Evolutionary conservation across 306 rosid species (phyloP).

Genomic region (Cucurbita ficifolia): DNA sequence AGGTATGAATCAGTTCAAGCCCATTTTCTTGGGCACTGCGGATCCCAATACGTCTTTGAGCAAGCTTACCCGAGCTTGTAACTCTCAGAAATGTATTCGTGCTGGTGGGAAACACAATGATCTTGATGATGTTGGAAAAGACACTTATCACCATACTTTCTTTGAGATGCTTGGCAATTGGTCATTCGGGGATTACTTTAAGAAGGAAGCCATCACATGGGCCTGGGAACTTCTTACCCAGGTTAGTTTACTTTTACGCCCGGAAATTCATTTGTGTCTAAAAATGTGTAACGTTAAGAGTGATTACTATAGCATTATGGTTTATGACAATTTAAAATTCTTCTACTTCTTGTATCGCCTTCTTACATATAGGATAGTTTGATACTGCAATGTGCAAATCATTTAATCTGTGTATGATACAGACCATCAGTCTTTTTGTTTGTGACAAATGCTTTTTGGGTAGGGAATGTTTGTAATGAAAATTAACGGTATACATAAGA

Average conservation of each 20-base stretch:
- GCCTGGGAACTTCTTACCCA: conserved; percentile 86
- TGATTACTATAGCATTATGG: background rate
- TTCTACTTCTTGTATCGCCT: background rate
- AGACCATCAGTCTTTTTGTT: background rate
- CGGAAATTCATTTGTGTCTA: background rate
- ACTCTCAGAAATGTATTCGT: conserved; percentile 88
- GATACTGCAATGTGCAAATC: background rate
- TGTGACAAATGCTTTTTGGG: background rate
- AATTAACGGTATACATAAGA: background rate
- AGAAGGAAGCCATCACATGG: conserved; percentile 76
- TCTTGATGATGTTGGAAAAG: conserved; percentile 95
- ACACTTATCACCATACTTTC: conserved; percentile 95
- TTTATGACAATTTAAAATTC: background rate
- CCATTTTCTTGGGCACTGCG: conserved; percentile 76
- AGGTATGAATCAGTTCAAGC: conserved; percentile 98
- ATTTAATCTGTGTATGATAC: background rate
- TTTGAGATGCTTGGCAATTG: conserved; percentile 98
- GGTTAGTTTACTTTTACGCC: conserved; percentile 22
- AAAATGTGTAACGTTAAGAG: background rate
- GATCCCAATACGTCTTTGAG: conserved; percentile 73
- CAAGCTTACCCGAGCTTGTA: conserved; percentile 79
- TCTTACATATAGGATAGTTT: background rate
- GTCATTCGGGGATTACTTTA: conserved; percentile 95
- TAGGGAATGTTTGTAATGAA: background rate
- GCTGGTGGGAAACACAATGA: conserved; percentile 98